Evolutionary conservation across 805 yeast species (phyloP).

Genomic region (Zygotorulaspora chibaensis): DNA sequence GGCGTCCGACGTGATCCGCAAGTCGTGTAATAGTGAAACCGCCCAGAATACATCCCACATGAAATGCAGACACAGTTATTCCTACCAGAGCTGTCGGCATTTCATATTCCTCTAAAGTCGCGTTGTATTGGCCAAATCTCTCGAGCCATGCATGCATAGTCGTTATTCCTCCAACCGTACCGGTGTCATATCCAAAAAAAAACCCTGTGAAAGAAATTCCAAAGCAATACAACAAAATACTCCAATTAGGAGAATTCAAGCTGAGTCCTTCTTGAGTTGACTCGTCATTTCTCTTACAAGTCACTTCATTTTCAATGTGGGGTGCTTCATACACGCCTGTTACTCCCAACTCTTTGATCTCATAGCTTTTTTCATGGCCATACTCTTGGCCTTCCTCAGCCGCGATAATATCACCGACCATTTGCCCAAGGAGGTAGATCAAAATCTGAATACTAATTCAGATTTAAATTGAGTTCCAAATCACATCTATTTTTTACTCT

Average conservation of each 20-base stretch:
- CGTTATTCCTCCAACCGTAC: constrained; percentile 64
- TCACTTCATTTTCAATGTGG: no score
- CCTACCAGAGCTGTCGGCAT: constrained; percentile 38
- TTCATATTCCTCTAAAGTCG: constrained; percentile 13
- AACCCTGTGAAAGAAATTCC: constrained; percentile 65
- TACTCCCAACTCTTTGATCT: no score
- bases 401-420: no score
- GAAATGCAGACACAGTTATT: constrained; percentile 49
- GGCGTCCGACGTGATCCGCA: constrained; percentile 59
- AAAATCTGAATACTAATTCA: no score
- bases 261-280: neutral
- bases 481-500: no score
- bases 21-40: constrained; percentile 53
- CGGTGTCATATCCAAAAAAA: constrained; percentile 71
- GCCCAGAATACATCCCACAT: constrained; percentile 68
- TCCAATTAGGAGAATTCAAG: neutral
- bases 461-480: no score
- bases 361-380: no score
- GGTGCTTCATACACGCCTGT: no score
- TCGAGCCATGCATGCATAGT: constrained; percentile 49
- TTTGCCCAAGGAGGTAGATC: no score
- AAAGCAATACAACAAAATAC: constrained; percentile 37
- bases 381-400: no score
- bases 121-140: constrained; percentile 47
- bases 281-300: no score